Evolutionary conservation across 345 rosid genomes (phyloP).

Genomic region (Eucalyptus grandis): DNA sequence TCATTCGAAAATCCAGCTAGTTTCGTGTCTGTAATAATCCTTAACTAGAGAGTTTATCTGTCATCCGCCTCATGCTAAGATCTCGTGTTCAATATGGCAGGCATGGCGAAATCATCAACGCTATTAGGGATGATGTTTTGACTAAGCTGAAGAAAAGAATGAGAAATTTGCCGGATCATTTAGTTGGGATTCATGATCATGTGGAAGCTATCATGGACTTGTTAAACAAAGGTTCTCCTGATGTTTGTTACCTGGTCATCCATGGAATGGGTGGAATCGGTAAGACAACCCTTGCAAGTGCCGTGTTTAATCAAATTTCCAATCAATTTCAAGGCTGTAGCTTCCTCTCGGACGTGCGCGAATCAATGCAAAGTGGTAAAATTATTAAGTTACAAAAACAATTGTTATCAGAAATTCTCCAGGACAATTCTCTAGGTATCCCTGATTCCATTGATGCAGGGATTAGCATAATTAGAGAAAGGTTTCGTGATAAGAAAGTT

Average conservation of each 20-base stretch:
- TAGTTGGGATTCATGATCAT: neutral
- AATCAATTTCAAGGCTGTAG: neutral
- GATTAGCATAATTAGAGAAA: neutral
- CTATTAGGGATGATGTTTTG: neutral
- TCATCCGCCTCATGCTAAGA: neutral
- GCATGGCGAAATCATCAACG: neutral
- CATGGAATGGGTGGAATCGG: neutral
- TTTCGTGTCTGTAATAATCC: neutral
- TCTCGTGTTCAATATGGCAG: neutral
- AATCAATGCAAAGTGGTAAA: fast-evolving
- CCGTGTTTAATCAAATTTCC: neutral
- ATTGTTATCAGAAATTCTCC: neutral
- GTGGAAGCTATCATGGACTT: neutral
- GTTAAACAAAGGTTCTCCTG: neutral
- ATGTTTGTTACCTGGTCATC: neutral
- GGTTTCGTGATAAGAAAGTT: neutral
- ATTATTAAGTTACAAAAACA: neutral
- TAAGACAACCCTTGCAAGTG: neutral
- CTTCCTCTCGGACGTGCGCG: neutral
- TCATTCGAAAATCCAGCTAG: neutral
- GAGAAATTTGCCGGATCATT: neutral
- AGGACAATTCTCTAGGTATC: fast-evolving
- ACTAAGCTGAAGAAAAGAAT: neutral
- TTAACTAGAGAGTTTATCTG: neutral
- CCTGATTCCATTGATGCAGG: neutral